Conservation (phyloP, 2,329 filamentous ascomycete species). For the Ophioceras dolichostomum region DNA sequence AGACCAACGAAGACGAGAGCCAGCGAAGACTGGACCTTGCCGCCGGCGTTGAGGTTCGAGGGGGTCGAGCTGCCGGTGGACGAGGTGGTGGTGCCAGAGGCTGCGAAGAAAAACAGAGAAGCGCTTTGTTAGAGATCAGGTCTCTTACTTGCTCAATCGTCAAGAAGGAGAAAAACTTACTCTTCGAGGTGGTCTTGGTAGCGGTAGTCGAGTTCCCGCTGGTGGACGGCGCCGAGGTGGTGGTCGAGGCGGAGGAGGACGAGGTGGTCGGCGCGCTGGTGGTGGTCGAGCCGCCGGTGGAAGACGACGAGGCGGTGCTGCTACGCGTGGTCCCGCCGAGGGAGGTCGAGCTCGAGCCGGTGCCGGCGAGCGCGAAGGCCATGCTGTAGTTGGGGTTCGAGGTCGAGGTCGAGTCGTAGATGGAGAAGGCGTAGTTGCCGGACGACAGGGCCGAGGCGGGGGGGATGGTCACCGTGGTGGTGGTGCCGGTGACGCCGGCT, state of each 20-base stretch:
- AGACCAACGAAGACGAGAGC: conserved; percentile 1
- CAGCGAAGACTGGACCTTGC: conserved; percentile 1
- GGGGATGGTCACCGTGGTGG: conserved; percentile 26
- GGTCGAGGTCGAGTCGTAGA: conserved; percentile 20
- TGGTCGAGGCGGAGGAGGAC: background rate
- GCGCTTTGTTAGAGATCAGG: no score
- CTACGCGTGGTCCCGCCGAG: background rate
- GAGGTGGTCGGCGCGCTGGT: background rate
- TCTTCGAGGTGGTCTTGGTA: background rate
- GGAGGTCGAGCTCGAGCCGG: conserved; percentile 4
- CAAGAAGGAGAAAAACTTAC: background rate
- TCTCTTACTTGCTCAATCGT: no score
- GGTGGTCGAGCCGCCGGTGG: background rate
- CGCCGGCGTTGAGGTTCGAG: background rate
- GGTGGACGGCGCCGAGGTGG: background rate
- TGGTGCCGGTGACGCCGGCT: conserved; percentile 21
- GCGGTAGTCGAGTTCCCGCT: background rate
- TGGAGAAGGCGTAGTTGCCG: conserved; percentile 32
- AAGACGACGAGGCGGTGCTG: background rate
- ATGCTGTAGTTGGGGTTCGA: conserved; percentile 28
- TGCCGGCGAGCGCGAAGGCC: conserved; percentile 22
- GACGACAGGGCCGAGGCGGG: conserved; percentile 19
- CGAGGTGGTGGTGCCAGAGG: background rate
- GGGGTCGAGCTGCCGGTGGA: background rate
- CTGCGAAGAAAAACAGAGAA: background rate